phyloP scores from a whole-genome alignment of 495 filamentous ascomycete genomes.

The Podospora fimiseda region DNA sequence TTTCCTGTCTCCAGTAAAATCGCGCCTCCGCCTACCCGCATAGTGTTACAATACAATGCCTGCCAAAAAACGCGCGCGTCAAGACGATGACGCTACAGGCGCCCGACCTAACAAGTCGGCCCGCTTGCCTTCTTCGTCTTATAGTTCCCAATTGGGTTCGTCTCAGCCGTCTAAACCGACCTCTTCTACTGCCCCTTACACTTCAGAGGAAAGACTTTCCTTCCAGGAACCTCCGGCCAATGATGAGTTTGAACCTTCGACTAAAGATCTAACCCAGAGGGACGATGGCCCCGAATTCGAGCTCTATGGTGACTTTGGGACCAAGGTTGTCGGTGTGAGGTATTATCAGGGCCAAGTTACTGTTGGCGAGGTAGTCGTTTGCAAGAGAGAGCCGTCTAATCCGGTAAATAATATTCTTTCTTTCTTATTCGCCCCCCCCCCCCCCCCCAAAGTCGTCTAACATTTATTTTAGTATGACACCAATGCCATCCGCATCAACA shows the following conservation, averaged over 20 bases:
- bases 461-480: conserved; percentile 47
- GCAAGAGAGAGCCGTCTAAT: conserved; percentile 65
- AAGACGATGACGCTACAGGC: not conserved
- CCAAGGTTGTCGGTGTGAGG: conserved; percentile 73
- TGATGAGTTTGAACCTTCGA: conserved; percentile 41
- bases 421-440: too few relatives aligned
- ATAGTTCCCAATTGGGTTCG: not conserved
- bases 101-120: not conserved
- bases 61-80: not conserved
- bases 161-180: not conserved
- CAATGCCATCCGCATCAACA: conserved; percentile 76
- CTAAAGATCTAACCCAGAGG: conserved; percentile 45
- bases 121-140: not conserved
- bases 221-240: conserved; percentile 1
- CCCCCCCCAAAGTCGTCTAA: conserved; percentile 1
- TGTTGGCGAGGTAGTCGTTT: conserved; percentile 62
- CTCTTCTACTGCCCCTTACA: not conserved
- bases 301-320: conserved; percentile 46
- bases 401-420: too few relatives aligned
- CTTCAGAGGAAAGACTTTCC: not conserved
- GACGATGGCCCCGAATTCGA: conserved; percentile 40
- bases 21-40: too few relatives aligned
- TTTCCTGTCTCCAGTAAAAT: too few relatives aligned
- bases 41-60: too few relatives aligned
- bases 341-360: conserved; percentile 72